Conservation (phyloP, 2,329 filamentous ascomycete species). For the Aureobasidium subglaciale region DNA sequence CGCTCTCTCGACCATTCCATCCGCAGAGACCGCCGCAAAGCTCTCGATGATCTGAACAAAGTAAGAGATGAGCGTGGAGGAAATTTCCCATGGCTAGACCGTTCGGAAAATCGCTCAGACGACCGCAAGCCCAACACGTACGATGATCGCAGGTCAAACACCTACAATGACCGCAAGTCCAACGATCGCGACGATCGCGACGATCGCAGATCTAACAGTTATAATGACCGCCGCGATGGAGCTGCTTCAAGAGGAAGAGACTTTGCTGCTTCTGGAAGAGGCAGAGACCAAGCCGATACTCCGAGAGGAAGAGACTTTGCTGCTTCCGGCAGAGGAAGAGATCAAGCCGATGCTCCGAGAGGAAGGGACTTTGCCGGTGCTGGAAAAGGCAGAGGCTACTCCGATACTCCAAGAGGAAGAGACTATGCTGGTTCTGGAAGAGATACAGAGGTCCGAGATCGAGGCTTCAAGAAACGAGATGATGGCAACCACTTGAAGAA, state of each 20-base stretch:
- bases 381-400: not conserved
- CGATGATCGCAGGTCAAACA: too few relatives aligned
- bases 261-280: too few relatives aligned
- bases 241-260: too few relatives aligned
- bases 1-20: constrained; percentile 24
- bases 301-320: not conserved
- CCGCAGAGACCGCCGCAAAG: not conserved
- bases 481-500: not conserved
- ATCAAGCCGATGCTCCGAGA: not conserved
- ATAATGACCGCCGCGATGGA: too few relatives aligned
- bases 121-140: not conserved
- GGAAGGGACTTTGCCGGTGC: not conserved
- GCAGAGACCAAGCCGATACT: too few relatives aligned
- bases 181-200: not conserved
- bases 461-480: not conserved
- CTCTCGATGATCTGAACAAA: not conserved
- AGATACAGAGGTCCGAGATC: not conserved
- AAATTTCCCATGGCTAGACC: not conserved
- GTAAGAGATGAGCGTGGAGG: not conserved
- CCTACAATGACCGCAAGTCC: not conserved
- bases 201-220: not conserved
- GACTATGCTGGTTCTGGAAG: not conserved
- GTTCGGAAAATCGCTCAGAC: not conserved
- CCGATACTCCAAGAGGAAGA: not conserved
- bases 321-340: not conserved